phyloP scores from a whole-genome alignment of 2,329 filamentous ascomycete species.

The Aspergillus sp. region DNA sequence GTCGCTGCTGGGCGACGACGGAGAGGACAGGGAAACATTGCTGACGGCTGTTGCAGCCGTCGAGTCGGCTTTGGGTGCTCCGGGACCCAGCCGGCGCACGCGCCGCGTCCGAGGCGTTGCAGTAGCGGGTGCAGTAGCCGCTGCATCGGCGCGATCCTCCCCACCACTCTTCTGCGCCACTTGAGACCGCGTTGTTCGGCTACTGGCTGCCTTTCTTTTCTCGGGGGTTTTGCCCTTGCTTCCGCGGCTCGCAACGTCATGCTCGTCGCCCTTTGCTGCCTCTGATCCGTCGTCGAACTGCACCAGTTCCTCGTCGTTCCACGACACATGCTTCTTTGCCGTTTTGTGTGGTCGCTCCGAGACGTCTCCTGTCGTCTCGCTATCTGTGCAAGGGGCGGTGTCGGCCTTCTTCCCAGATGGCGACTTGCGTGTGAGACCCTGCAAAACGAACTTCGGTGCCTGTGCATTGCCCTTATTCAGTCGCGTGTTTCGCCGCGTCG shows the following conservation, averaged over 20 bases:
- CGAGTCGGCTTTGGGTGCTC: constrained; percentile 24
- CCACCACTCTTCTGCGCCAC: constrained; percentile 21
- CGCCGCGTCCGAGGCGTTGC: constrained; percentile 33
- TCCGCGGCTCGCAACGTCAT: constrained; percentile 25
- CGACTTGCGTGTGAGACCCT: constrained; percentile 26
- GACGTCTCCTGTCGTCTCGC: constrained; percentile 8
- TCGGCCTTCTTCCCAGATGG: neutral
- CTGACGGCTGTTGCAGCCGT: constrained; percentile 20
- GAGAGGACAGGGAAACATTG: constrained; percentile 16
- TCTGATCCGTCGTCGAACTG: constrained; percentile 34
- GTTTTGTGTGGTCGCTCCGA: constrained; percentile 10
- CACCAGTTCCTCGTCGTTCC: constrained; percentile 42
- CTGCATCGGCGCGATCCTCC: constrained; percentile 20
- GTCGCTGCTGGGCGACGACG: constrained; percentile 8
- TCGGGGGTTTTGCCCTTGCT: constrained; percentile 22
- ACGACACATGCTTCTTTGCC: constrained; percentile 38
- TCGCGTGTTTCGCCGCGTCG: constrained; percentile 47
- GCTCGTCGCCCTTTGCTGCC: constrained; percentile 10
- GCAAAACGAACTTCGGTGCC: constrained; percentile 35
- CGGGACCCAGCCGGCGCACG: constrained; percentile 32
- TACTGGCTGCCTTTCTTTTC: constrained; percentile 27
- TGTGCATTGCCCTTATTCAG: constrained; percentile 44
- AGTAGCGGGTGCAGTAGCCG: constrained; percentile 27
- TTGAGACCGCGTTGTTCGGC: constrained; percentile 30
- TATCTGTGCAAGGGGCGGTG: constrained; percentile 6